Evolutionary conservation across 108 stramenopile species (phyloP).

Genomic region (Chaetoceros tenuissimus): DNA sequence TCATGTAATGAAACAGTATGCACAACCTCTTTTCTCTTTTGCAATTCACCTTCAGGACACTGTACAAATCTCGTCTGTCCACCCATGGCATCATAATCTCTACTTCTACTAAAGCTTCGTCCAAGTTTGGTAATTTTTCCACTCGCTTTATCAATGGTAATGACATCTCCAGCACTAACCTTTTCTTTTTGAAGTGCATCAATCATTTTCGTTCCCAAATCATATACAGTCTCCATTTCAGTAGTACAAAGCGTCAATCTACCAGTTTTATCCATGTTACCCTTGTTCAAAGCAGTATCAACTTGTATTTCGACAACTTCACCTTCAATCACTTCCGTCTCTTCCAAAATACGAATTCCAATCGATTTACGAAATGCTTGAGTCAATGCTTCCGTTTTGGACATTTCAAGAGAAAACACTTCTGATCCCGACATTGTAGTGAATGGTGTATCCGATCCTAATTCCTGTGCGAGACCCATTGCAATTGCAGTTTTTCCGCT

Average conservation of each 20-base stretch:
- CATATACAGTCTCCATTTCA: constrained; percentile 99
- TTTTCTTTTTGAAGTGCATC: constrained; percentile 94
- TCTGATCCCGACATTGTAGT: constrained; percentile 93
- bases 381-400: constrained; percentile 99
- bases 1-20: constrained; percentile 96
- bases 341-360: constrained; percentile 95
- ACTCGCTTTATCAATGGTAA: constrained; percentile 98
- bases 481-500: constrained; percentile 92
- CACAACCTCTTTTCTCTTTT: constrained; percentile 95
- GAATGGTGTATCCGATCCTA: constrained; percentile 94
- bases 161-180: constrained; percentile 96
- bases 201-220: constrained; percentile 99
- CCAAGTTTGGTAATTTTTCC: constrained; percentile 96
- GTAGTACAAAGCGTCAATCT: constrained; percentile 96
- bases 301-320: constrained; percentile 99
- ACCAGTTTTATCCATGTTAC: constrained; percentile 83
- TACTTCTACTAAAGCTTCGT: constrained; percentile 82
- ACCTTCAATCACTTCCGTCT: constrained; percentile 98
- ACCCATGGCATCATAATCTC: constrained; percentile 99
- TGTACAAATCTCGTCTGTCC: constrained; percentile 96
- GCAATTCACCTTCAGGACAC: constrained; percentile 97
- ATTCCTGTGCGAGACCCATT: constrained; percentile 81
- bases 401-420: constrained; percentile 97
- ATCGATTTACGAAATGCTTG: constrained; percentile 93
- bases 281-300: constrained; percentile 53